phyloP scores from a whole-genome alignment of 495 filamentous ascomycete genomes.

The Cladorrhinum samala region DNA sequence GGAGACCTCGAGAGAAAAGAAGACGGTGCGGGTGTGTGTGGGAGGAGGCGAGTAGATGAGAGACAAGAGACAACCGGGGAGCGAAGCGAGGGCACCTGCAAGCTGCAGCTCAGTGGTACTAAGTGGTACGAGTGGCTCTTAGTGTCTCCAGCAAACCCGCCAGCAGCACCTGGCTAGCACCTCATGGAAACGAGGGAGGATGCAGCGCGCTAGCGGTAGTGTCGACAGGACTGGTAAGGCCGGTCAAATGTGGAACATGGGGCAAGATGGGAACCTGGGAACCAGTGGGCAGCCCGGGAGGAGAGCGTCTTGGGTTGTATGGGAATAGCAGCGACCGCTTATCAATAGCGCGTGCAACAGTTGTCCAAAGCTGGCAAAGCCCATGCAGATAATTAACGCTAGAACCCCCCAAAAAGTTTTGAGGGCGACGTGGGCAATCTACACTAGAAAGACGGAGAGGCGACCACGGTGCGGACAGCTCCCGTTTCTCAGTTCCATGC shows the following conservation, averaged over 20 bases:
- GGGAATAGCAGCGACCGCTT: constrained; percentile 13
- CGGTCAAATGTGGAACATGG: constrained; percentile 22
- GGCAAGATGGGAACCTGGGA: constrained; percentile 1
- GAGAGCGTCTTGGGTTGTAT: background rate
- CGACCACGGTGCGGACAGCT: too few relatives aligned
- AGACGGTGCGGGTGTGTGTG: too few relatives aligned
- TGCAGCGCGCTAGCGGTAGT: constrained; percentile 32
- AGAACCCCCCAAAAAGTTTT: background rate
- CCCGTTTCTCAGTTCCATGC: too few relatives aligned
- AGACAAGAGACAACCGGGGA: constrained; percentile 1
- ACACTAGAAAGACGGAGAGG: too few relatives aligned
- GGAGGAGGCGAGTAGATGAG: constrained; percentile 16
- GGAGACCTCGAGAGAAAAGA: too few relatives aligned
- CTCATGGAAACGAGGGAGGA: constrained; percentile 26
- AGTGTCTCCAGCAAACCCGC: constrained; percentile 11
- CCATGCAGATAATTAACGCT: background rate
- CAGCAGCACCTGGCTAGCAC: constrained; percentile 1
- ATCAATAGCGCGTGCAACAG: constrained; percentile 19
- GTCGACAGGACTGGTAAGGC: constrained; percentile 26
- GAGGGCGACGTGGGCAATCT: background rate
- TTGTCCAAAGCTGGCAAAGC: background rate
- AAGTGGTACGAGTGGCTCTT: constrained; percentile 13
- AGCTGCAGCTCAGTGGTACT: background rate
- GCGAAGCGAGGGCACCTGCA: background rate
- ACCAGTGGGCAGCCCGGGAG: background rate